Conservation (phyloP, 2,329 filamentous ascomycete species). For the Plectosphaerella plurivora region DNA sequence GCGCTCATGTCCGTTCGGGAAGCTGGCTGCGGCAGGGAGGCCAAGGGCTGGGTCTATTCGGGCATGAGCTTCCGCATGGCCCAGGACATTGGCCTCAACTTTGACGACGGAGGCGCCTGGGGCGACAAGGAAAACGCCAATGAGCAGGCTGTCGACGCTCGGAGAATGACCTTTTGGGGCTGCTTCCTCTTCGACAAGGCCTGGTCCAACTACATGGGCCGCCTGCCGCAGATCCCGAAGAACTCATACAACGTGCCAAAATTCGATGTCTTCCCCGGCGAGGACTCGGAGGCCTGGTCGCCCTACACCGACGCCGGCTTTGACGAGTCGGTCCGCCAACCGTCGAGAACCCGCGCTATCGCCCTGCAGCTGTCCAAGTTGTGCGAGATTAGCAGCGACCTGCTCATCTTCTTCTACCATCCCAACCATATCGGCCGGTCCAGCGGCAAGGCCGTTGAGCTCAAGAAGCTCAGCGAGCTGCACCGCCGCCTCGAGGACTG, state of each 20-base stretch:
- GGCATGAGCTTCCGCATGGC: constrained; percentile 99
- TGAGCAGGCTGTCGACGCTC: constrained; percentile 82
- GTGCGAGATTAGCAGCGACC: constrained; percentile 89
- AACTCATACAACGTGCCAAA: constrained; percentile 80
- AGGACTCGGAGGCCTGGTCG: constrained; percentile 82
- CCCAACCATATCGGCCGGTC: constrained; percentile 61
- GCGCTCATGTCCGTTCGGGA: constrained; percentile 95
- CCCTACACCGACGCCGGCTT: constrained; percentile 84
- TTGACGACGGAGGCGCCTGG: constrained; percentile 68
- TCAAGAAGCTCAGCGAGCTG: constrained; percentile 89
- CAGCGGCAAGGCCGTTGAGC: constrained; percentile 72
- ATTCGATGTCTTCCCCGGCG: constrained; percentile 83
- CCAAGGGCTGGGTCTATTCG: constrained; percentile 96
- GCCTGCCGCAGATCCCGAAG: constrained; percentile 79
- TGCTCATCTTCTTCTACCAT: constrained; percentile 88
- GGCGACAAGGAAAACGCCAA: constrained; percentile 55
- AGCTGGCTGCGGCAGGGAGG: constrained; percentile 88
- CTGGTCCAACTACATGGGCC: constrained; percentile 95
- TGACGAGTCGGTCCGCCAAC: constrained; percentile 67
- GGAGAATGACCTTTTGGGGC: constrained; percentile 93
- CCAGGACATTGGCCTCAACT: constrained; percentile 85
- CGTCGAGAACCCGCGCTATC: constrained; percentile 76
- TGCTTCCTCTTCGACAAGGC: constrained; percentile 99
- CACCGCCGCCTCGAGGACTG: constrained; percentile 87
- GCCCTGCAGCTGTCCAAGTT: constrained; percentile 77